Evolutionary conservation across 495 filamentous ascomycete species (phyloP).

Genomic region (Cryomyces minteri): DNA sequence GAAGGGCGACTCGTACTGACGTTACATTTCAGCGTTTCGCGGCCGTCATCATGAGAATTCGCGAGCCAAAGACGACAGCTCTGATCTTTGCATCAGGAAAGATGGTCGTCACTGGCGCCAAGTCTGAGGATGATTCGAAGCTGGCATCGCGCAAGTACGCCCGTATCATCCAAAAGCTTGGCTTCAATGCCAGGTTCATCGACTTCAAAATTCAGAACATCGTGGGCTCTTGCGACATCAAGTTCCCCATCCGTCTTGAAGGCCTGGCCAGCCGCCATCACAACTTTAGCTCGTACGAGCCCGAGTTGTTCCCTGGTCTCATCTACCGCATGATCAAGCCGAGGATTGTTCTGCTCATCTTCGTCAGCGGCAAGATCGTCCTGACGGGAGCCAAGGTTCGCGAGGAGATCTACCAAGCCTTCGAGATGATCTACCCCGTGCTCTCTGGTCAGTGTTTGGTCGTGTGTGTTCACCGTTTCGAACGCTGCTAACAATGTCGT

Average conservation of each 20-base stretch:
- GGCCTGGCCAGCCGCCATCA: slow-evolving; percentile 91
- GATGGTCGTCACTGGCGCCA: slow-evolving; percentile 99
- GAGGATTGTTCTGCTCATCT: slow-evolving; percentile 97
- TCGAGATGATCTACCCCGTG: slow-evolving; percentile 98
- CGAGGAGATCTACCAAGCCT: slow-evolving; percentile 97
- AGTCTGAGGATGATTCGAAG: slow-evolving; percentile 95
- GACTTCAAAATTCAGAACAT: slow-evolving; percentile 99
- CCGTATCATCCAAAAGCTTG: slow-evolving; percentile 98
- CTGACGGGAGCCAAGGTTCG: slow-evolving; percentile 95
- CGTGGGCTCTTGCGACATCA: slow-evolving; percentile 96
- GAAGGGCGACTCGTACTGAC: slow-evolving; percentile 3
- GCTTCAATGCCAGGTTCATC: slow-evolving; percentile 98
- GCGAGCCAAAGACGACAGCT: slow-evolving; percentile 95
- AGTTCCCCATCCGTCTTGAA: slow-evolving; percentile 95
- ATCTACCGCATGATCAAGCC: slow-evolving; percentile 99
- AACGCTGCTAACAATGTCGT: neutral
- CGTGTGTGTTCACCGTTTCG: neutral
- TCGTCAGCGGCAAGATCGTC: slow-evolving; percentile 97
- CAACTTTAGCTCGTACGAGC: slow-evolving; percentile 98
- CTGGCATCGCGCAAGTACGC: slow-evolving; percentile 96
- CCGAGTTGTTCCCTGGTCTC: slow-evolving; percentile 94
- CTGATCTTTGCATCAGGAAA: slow-evolving; percentile 97
- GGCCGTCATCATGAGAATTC: slow-evolving; percentile 99
- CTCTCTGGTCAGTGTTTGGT: slow-evolving; percentile 49
- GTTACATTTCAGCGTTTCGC: slow-evolving; percentile 73